A percentile compares a stretch with the other conserved stretches of the same genome.
Conservation (phyloP, 495 filamentous ascomycete genomes). For the Parmelia sp. region DNA sequence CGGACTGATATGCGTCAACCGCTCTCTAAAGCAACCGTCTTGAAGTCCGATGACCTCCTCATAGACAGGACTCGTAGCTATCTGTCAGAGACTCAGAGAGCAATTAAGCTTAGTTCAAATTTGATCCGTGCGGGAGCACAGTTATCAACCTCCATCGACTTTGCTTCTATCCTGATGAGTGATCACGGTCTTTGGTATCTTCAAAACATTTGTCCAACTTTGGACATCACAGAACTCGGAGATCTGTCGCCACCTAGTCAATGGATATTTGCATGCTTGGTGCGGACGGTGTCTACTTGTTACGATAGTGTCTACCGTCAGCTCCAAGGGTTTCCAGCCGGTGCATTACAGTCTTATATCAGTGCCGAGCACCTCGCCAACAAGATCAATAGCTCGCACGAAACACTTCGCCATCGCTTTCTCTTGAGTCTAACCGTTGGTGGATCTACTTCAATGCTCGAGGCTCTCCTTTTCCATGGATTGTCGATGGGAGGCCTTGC, state of each 20-base stretch:
- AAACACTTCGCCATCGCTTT: neutral
- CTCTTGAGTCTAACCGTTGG: neutral
- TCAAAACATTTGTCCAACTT: neutral
- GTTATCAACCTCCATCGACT: conserved; percentile 2
- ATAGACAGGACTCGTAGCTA: neutral
- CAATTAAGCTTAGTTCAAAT: neutral
- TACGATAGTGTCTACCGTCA: neutral
- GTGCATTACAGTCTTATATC: neutral
- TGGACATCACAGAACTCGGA: neutral
- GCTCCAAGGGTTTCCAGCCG: neutral
- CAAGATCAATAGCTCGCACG: neutral
- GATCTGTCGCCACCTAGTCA: neutral
- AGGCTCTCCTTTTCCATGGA: neutral
- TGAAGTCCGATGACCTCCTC: neutral
- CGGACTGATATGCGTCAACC: neutral
- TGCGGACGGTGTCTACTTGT: neutral
- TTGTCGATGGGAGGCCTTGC: neutral
- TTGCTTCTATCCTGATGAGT: conserved; percentile 1
- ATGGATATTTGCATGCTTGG: neutral
- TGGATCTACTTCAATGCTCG: neutral
- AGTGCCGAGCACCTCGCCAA: neutral
- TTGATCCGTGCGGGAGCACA: neutral
- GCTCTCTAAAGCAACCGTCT: neutral
- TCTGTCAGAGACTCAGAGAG: conserved; percentile 1
- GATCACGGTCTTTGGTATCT: conserved; percentile 1